Percentiles rank a stretch among this genome's conserved stretches.
Conservation (phyloP, 2,329 filamentous ascomycete genomes). For the Cladosporium sp. region DNA sequence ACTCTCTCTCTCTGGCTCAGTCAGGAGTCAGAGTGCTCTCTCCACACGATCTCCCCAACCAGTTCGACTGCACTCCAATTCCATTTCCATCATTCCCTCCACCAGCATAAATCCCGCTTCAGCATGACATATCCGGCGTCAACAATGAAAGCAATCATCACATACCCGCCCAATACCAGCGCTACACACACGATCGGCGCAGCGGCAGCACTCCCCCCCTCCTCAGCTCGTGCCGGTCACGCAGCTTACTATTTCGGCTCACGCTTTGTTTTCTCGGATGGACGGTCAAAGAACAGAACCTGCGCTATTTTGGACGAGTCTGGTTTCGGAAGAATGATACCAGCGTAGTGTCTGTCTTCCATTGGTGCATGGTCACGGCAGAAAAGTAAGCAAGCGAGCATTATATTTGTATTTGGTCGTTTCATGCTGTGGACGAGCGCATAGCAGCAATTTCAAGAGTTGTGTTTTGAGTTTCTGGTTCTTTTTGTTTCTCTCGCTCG, state of each 20-base stretch:
- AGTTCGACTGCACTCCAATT: background rate
- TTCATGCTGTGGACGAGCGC: background rate
- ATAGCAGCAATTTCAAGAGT: background rate
- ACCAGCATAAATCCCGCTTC: background rate
- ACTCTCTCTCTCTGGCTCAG: too few relatives aligned
- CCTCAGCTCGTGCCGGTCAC: background rate
- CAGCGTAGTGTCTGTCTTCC: background rate
- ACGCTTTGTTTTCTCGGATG: background rate
- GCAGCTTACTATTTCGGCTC: conserved; percentile 5
- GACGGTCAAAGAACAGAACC: background rate
- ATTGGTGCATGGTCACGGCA: background rate
- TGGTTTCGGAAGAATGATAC: background rate
- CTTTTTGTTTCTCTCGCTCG: background rate
- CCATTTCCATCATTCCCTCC: background rate
- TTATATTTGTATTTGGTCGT: background rate
- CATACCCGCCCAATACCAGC: background rate
- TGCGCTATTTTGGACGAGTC: background rate
- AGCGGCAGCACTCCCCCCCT: background rate
- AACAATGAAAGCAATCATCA: background rate
- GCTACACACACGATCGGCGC: background rate
- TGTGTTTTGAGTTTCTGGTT: background rate
- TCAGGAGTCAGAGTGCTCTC: background rate
- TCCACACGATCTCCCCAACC: background rate
- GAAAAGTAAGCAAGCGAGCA: background rate
- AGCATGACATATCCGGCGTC: background rate